These are phyloP conservation scores for Orychophragmus violaceus DNA, from an alignment of 345 rosid species.

Conservation along the genomic window DNA sequence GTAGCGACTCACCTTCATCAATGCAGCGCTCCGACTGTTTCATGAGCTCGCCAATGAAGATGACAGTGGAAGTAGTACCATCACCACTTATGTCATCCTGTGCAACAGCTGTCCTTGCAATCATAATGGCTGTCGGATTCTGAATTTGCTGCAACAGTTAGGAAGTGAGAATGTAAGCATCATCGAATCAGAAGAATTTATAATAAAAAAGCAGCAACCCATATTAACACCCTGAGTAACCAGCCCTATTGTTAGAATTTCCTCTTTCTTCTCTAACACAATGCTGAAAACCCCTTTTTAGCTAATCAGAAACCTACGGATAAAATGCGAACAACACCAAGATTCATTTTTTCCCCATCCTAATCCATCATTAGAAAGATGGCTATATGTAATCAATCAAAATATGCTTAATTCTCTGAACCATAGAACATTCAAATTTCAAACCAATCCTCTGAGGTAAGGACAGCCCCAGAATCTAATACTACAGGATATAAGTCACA, in stretches of 20 bases:
- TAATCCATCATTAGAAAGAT: neutral
- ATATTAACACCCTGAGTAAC: neutral
- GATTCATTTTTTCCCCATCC: neutral
- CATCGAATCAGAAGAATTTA: neutral
- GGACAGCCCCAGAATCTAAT: neutral
- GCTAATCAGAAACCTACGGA: neutral
- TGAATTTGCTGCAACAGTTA: slow-evolving; percentile 91
- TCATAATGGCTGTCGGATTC: slow-evolving; percentile 97
- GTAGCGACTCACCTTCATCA: slow-evolving; percentile 62
- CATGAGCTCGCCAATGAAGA: slow-evolving; percentile 97
- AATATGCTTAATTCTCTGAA: neutral
- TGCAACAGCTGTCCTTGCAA: slow-evolving; percentile 98
- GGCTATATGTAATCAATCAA: neutral
- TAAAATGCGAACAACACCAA: neutral
- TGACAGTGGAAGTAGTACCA: slow-evolving; percentile 95
- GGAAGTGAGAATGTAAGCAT: slow-evolving; percentile 36
- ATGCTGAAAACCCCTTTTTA: neutral
- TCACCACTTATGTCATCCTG: slow-evolving; percentile 99
- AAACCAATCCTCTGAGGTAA: neutral
- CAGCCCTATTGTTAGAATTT: neutral
- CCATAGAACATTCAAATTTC: neutral
- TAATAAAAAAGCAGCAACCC: neutral
- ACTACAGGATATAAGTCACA: neutral
- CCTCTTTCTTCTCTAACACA: neutral
- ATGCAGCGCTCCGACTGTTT: slow-evolving; percentile 94